Conservation (phyloP, 139 green algal species). For the Chlamydomonas sp. region DNA sequence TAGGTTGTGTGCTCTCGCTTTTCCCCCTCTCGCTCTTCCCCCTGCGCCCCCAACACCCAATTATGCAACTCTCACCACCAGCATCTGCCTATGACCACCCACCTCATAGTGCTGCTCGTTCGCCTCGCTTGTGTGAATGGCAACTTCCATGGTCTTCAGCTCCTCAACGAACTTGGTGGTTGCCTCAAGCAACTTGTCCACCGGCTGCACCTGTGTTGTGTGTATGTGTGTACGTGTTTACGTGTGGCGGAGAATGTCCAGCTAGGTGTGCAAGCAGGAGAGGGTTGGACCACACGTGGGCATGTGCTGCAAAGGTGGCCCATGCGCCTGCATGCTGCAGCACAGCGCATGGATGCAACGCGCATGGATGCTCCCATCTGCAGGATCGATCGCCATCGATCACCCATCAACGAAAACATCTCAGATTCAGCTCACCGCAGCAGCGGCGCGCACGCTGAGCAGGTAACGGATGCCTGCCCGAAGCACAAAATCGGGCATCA, state of each 20-base stretch:
- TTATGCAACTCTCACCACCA: no score
- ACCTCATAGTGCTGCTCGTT: slow-evolving; percentile 93
- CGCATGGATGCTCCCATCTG: background rate
- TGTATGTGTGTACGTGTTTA: no score
- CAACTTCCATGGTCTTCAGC: slow-evolving; percentile 73
- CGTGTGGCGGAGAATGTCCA: no score
- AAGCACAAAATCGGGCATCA: slow-evolving; percentile 66
- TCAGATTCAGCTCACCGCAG: slow-evolving; percentile 21
- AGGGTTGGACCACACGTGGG: no score
- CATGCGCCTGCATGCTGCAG: background rate
- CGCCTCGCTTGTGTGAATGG: slow-evolving; percentile 71
- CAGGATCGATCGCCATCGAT: background rate
- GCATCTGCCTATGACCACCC: no score
- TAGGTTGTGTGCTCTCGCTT: no score
- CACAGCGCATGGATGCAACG: background rate
- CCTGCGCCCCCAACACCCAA: no score
- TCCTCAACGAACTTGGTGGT: slow-evolving; percentile 60
- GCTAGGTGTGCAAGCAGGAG: no score
- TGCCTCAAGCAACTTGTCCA: slow-evolving; percentile 18
- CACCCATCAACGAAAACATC: background rate
- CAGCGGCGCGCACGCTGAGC: slow-evolving; percentile 35
- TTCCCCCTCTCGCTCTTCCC: no score
- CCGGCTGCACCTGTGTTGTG: background rate
- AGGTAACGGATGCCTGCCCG: slow-evolving; percentile 62
- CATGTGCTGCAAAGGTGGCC: no score